phyloP scores from a whole-genome alignment of 257 asterid species.

The Solanum piurae region DNA sequence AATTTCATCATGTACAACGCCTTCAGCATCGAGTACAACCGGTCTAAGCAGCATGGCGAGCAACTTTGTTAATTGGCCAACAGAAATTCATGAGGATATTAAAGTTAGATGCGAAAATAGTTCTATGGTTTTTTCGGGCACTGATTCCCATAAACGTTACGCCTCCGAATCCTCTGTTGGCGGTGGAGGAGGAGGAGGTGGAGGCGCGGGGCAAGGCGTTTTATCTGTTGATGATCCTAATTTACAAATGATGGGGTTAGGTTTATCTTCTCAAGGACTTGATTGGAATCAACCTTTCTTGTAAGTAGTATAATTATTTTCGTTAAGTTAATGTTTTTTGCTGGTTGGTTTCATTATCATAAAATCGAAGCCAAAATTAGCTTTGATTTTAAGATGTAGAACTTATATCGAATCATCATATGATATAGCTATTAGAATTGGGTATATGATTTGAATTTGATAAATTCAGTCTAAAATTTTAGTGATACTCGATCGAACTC shows the following conservation, averaged over 20 bases:
- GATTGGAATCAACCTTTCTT: slow-evolving; percentile 43
- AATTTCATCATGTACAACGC: slow-evolving; percentile 3
- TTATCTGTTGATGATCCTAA: slow-evolving; percentile 23
- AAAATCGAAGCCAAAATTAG: neutral
- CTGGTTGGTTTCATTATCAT: neutral
- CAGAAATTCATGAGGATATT: slow-evolving; percentile 39
- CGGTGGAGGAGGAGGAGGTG: neutral
- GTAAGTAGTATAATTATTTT: neutral
- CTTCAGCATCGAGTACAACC: slow-evolving; percentile 23
- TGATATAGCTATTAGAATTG: neutral
- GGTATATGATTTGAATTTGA: neutral
- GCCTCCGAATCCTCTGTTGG: slow-evolving; percentile 12
- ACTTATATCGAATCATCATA: neutral
- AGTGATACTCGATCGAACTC: no score
- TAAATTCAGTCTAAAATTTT: neutral
- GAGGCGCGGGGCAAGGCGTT: slow-evolving; percentile 1
- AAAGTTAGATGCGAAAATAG: slow-evolving; percentile 27
- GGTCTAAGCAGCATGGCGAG: slow-evolving; percentile 28
- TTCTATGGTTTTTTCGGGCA: slow-evolving; percentile 14
- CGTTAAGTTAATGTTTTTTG: neutral
- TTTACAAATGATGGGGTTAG: slow-evolving; percentile 67
- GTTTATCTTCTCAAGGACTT: slow-evolving; percentile 53
- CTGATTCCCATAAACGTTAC: slow-evolving; percentile 15
- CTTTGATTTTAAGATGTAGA: neutral
- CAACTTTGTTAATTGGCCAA: slow-evolving; percentile 46